Conservation (phyloP, 148 eudicot species). For the Arctostaphylos glauca region DNA sequence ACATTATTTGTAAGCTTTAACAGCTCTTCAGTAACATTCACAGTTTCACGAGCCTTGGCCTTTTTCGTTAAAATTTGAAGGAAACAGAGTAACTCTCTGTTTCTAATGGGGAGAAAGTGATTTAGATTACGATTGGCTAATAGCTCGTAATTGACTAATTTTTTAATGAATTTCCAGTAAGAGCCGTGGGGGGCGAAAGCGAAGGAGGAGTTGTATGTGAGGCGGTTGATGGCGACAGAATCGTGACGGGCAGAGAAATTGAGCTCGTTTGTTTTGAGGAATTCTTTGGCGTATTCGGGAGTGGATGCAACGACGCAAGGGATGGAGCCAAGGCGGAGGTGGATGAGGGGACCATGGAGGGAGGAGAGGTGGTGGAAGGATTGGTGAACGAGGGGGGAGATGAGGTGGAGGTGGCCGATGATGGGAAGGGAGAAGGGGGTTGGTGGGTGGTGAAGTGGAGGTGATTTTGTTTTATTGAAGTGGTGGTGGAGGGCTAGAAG, state of each 20-base stretch:
- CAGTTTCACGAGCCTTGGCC: constrained; percentile 11
- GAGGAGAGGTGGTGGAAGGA: constrained; percentile 27
- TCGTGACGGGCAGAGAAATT: constrained; percentile 13
- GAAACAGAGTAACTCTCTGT: constrained; percentile 4
- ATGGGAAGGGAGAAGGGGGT: constrained; percentile 36
- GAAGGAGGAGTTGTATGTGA: constrained; percentile 18
- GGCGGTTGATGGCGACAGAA: constrained; percentile 11
- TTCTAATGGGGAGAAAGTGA: constrained; percentile 16
- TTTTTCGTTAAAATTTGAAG: background rate
- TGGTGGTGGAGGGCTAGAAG: background rate
- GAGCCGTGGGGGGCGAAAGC: constrained; percentile 27
- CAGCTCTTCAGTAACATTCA: constrained; percentile 24
- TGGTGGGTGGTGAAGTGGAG: constrained; percentile 29
- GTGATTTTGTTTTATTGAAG: background rate
- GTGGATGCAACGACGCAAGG: constrained; percentile 29
- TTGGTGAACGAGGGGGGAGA: constrained; percentile 29
- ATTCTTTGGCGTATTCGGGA: constrained; percentile 33
- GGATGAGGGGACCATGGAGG: constrained; percentile 27
- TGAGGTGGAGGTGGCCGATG: constrained; percentile 43
- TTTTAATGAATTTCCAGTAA: constrained; percentile 29
- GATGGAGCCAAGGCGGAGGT: constrained; percentile 30
- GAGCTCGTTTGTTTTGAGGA: constrained; percentile 30
- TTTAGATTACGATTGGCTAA: constrained; percentile 19
- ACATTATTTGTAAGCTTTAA: constrained; percentile 20
- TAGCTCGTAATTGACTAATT: constrained; percentile 15